Base-by-base conservation (phyloP, 148 eudicot genomes). In the Limonium bicolor region DNA sequence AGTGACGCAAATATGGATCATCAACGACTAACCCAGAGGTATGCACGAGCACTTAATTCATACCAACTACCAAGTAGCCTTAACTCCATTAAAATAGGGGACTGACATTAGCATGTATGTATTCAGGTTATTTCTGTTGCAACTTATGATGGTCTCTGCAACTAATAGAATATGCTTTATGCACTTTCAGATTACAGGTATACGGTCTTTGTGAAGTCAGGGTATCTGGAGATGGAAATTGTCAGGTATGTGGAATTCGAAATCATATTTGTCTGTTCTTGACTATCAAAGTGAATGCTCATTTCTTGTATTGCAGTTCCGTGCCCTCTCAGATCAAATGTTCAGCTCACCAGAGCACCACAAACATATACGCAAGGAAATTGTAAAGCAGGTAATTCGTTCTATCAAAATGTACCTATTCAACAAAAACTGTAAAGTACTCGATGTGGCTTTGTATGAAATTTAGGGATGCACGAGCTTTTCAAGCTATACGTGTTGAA, bases 181-280 rank as follows among this genome's bases (percentile, higher is more conserved):
- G 36, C n/a, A 20, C 48, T 66, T 43, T 49, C 80, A 86, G 95
- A 74, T 38, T 86, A 41, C 71, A 66, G 42, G 67, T 66, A 41
- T 78, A 86, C 62, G 87, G 87, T 47, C 63, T 86, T 24, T 78
- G 53, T 59, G 96, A 86, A 60, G 82, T 82, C 48, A 71, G 58
- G 68, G 87, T 86, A 41, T 76, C 87, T 14, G 96, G 96, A 41
- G 96, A 86, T 70, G 96, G 96, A 50, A 86, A 86, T 73, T 86
- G 96, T 61, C 96, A 86, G 90, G 95, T 85, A 54, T 31, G 72
- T 65, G 45, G 41, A 54, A 24, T 8, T 59, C 42, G 30, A 33
- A 27, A 22, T 20, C n/a, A 43, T 11, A 7, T 30, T 9, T 34
- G 10, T 26, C 33, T 12, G 14, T 50, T 26, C 20, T 38, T 21